Base-by-base conservation (phyloP, 169 alveolate genomes). In the Toxoplasma gondii region DNA sequence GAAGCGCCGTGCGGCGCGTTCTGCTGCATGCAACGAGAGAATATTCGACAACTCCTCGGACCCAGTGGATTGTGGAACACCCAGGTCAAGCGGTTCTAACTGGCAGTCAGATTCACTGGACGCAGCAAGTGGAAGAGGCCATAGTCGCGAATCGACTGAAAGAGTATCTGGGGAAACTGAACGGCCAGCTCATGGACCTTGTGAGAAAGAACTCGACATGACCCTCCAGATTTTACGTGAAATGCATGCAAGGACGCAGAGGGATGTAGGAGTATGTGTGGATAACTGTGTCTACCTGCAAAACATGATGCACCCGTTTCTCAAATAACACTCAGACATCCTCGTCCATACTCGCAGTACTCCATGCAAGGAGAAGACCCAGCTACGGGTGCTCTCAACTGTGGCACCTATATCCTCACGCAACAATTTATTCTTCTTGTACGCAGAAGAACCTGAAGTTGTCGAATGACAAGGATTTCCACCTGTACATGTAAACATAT, bases 51-150 rank as follows among this genome's bases (percentile, higher is more conserved):
- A 96, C 94, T 91, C 96, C 94, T 34, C 98, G 99, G 95, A 97
- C 96, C 94, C 98, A 98, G 88, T 98, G 99, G 99, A 99, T 98
- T 9, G 93, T 95, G 88, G 91, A 93, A 64, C 99, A 98, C 95
- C 98, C 99, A 19, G 99, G 99, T 34, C 99, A 98, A 94, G 96
- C 98, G 54, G 98, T 98, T 34, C 96, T 98, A 94, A 98, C 98
- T 87, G 99, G 99, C 17, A 96, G 98, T 80, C 98, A 98, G 95
- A 97, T 98, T 67, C 97, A 96, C 95, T 98, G 99, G 99, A 98
- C 99, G 1, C 92, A 93, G 38, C 99, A 98, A 90, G 99, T 98
- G 22, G 99, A 98, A 94, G 98, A 97, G 39, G 98, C 99, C 29
- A 97, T 98, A 43, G 93, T 93, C 84, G 94, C 80, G n/a, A 98